Evolutionary conservation across 1,284 basidiomycete species (phyloP).

Genomic region (Cryptococcus amylolentus): DNA sequence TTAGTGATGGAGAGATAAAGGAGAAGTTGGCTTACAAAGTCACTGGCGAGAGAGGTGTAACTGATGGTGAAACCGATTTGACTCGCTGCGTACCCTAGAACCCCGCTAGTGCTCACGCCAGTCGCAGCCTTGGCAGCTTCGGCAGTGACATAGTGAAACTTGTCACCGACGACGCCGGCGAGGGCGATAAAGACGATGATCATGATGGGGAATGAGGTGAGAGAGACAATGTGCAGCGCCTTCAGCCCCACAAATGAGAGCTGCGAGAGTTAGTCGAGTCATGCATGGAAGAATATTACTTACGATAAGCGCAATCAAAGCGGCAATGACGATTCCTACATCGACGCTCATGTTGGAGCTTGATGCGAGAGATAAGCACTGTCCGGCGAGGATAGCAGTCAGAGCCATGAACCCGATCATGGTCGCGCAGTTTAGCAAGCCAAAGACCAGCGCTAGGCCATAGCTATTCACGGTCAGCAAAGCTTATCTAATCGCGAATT

Average conservation of each 20-base stretch:
- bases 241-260: conserved; percentile 55
- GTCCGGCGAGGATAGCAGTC: conserved; percentile 73
- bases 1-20: background rate
- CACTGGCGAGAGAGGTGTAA: conserved; percentile 40
- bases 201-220: conserved; percentile 51
- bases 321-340: conserved; percentile 85
- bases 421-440: conserved; percentile 60
- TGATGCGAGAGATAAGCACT: conserved; percentile 68
- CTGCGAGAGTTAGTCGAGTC: conserved; percentile 9
- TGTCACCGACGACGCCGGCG: conserved; percentile 64
- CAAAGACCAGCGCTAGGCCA: conserved; percentile 63
- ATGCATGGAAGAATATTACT: conserved; percentile 32
- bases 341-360: conserved; percentile 54
- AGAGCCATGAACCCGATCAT: conserved; percentile 73
- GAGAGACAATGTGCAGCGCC: conserved; percentile 46
- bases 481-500: background rate
- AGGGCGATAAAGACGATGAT: conserved; percentile 71
- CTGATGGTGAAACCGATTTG: conserved; percentile 46
- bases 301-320: conserved; percentile 68
- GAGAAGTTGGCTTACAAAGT: conserved; percentile 33
- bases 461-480: conserved; percentile 53
- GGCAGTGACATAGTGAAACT: conserved; percentile 45
- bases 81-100: conserved; percentile 42
- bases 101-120: conserved; percentile 31
- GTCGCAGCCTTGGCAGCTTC: conserved; percentile 31